Conservation (phyloP, 164 flowering plant genomes). For the Warburgia ugandensis region DNA sequence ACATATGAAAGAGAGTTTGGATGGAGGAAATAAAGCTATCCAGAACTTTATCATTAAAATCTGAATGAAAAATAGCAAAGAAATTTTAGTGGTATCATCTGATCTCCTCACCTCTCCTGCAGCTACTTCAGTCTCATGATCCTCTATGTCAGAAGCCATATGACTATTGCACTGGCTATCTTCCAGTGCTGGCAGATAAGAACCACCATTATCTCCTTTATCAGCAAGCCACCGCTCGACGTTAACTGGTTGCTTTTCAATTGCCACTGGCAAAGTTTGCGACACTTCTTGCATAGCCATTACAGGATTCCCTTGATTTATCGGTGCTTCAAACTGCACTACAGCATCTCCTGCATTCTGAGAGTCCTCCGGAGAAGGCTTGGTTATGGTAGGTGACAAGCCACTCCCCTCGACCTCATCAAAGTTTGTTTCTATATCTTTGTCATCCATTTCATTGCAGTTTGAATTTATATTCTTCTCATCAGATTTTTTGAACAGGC, state of each 20-base stretch:
- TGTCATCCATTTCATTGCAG: slow-evolving; percentile 42
- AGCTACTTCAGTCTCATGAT: slow-evolving; percentile 16
- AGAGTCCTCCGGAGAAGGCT: slow-evolving; percentile 26
- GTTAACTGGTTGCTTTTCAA: slow-evolving; percentile 7
- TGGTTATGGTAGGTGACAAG: slow-evolving; percentile 28
- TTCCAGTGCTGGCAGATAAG: slow-evolving; percentile 19
- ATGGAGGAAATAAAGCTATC: too few species aligned
- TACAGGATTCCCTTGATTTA: slow-evolving; percentile 22
- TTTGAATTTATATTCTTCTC: slow-evolving; percentile 29
- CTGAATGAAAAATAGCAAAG: too few species aligned
- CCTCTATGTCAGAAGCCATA: slow-evolving; percentile 23
- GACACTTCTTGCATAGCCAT: slow-evolving; percentile 5
- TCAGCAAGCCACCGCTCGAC: slow-evolving; percentile 14
- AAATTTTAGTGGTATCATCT: too few species aligned
- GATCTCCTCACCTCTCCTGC: slow-evolving; percentile 34
- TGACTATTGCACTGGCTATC: slow-evolving; percentile 15
- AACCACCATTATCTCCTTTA: slow-evolving; percentile 8
- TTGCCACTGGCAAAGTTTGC: neutral
- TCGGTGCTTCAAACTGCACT: slow-evolving; percentile 8
- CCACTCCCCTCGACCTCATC: slow-evolving; percentile 41
- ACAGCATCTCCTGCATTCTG: slow-evolving; percentile 3
- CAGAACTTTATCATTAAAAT: too few species aligned
- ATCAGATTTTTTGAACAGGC: slow-evolving; percentile 55
- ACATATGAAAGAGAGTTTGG: too few species aligned
- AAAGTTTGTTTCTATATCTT: slow-evolving; percentile 20